phyloP scores from a whole-genome alignment of 805 yeast genomes.

The Metschnikowia kofuensis region DNA sequence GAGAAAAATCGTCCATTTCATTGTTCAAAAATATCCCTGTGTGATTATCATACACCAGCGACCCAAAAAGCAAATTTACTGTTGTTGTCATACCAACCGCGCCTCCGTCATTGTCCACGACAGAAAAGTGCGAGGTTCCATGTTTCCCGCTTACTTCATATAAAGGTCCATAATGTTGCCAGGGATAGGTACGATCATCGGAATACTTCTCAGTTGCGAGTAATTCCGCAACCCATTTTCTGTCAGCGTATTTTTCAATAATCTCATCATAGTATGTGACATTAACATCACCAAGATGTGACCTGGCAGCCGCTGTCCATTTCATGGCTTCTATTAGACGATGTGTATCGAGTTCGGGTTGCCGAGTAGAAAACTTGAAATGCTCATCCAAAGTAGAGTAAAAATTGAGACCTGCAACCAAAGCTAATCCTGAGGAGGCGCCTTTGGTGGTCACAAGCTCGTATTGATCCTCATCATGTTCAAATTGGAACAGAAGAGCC shows the following conservation, averaged over 20 bases:
- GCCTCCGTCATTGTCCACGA: slow-evolving; percentile 70
- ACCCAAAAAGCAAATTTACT: slow-evolving; percentile 79
- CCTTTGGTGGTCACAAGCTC: slow-evolving; percentile 55
- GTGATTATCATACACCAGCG: slow-evolving; percentile 69
- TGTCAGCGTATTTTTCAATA: slow-evolving; percentile 44
- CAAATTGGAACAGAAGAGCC: slow-evolving; percentile 22
- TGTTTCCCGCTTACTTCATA: slow-evolving; percentile 77
- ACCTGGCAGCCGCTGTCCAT: slow-evolving; percentile 86
- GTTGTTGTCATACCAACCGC: slow-evolving; percentile 90
- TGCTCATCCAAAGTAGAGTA: slow-evolving; percentile 27
- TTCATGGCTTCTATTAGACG: slow-evolving; percentile 83
- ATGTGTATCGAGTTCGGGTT: slow-evolving; percentile 47
- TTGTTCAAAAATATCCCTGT: slow-evolving; percentile 86
- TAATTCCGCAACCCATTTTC: slow-evolving; percentile 53
- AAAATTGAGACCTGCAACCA: slow-evolving; percentile 70
- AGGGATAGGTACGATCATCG: slow-evolving; percentile 54
- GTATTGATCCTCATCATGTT: slow-evolving; percentile 16
- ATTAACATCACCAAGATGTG: slow-evolving; percentile 73
- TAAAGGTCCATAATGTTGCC: slow-evolving; percentile 76
- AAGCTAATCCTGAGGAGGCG: slow-evolving; percentile 80
- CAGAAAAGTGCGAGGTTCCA: slow-evolving; percentile 87
- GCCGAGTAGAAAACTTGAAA: not conserved
- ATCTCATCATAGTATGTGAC: slow-evolving; percentile 25
- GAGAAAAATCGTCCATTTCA: slow-evolving; percentile 93
- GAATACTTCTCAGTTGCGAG: slow-evolving; percentile 49